phyloP scores from a whole-genome alignment of 768 basidiomycete species.

The Antrodiella citrinella region DNA sequence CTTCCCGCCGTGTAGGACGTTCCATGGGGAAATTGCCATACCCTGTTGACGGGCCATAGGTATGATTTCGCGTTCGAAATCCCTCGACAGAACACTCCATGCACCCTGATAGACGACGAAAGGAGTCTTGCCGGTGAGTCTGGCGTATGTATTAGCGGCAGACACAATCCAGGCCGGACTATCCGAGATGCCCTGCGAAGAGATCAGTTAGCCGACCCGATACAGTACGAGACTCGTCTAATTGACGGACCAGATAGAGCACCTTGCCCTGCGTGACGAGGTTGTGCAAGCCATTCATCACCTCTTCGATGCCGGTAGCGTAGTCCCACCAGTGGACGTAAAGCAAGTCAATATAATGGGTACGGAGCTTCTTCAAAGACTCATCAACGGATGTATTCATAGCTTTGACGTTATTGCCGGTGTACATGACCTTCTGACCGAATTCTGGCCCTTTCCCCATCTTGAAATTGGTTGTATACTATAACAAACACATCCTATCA shows the following conservation, averaged over 20 bases:
- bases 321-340: no score
- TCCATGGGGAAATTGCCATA: conserved; percentile 39
- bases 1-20: conserved; percentile 31
- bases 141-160: conserved; percentile 31
- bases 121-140: conserved; percentile 29
- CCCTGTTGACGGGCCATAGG: conserved; percentile 20
- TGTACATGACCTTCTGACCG: conserved; percentile 11
- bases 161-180: conserved; percentile 30
- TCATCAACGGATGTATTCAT: conserved; percentile 22
- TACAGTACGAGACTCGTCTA: not conserved
- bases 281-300: conserved; percentile 31
- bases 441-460: conserved; percentile 2
- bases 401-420: conserved; percentile 29
- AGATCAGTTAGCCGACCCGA: not conserved
- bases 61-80: conserved; percentile 38
- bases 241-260: conserved; percentile 18
- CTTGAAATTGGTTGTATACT: conserved; percentile 19
- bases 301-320: conserved; percentile 28
- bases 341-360: conserved; percentile 32
- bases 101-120: conserved; percentile 36
- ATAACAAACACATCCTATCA: not conserved
- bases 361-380: conserved; percentile 30
- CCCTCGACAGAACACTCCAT: conserved; percentile 25
- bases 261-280: conserved; percentile 31
- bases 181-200: conserved; percentile 20